Base-by-base conservation (phyloP, 2,329 filamentous ascomycete genomes). In the Trichoderma arundinaceum region DNA sequence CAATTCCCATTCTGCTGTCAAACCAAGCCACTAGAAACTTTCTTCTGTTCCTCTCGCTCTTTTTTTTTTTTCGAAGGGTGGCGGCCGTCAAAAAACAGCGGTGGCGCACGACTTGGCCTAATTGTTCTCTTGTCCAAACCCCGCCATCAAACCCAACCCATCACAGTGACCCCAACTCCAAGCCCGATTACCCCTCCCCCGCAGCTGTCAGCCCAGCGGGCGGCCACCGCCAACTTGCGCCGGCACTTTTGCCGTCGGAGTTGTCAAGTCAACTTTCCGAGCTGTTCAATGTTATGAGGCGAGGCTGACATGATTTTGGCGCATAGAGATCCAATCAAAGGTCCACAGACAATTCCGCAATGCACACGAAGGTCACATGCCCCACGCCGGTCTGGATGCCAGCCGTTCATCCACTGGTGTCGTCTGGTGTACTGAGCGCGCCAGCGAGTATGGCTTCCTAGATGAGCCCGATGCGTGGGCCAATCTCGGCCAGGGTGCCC, bases 401-500 rank as follows among this genome's bases (percentile, higher is more conserved):
- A 91, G 88, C 68, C 88, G 93, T 77, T 91, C 92, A 51, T 96
- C 92, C 15, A 98, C 94, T 13, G 94, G 94, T 78, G 94, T 97
- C 4, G 91, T 97, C 69, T 97, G 94, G 94, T 93, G 90, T 70
- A 92, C 90, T 3, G 91, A 95, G 80, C 90, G 92, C 72, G 94
- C 94, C 63, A 87, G 88, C 76, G 93, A 97, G 79, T 91, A 94
- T 80, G 94, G 94, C 72, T 97, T 90, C 81, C 81, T 88, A 58
- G 94, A 97, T 4, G 84, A 94, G 71, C 94, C 92, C 10, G 85
- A 90, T 2, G 80, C 84, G 69, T 97, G 94, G 94, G 93, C 94
- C 66, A 98, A 98, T 77, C 83, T 98, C 61, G 94, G 94, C 38
- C 94, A 97, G 81, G 94, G 94, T 71, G 94, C 94, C 15, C 94